A percentile compares a stretch with the other conserved stretches of the same genome.
Conservation (phyloP, 176 grass and related monocot species). For the Avena atlantica region DNA sequence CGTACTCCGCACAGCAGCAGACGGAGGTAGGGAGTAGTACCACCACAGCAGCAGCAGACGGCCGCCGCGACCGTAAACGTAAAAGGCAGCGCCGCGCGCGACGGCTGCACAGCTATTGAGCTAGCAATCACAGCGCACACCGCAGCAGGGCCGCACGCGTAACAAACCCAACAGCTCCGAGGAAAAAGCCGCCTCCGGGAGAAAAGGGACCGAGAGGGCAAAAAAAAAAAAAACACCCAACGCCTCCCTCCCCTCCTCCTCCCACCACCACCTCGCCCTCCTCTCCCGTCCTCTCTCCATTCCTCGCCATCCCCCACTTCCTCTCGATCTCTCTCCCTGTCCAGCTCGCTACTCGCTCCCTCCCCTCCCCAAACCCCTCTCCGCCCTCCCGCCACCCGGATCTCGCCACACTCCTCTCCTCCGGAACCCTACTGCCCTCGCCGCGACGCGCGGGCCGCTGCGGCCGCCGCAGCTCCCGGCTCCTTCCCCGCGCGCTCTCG, state of each 20-base stretch:
- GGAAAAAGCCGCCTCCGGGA: neutral
- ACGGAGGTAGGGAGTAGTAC: too few relatives aligned
- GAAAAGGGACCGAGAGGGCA: neutral
- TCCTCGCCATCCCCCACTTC: neutral
- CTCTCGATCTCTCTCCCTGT: constrained; percentile 13
- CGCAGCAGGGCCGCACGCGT: constrained; percentile 31
- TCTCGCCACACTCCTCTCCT: neutral
- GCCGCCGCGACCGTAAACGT: neutral
- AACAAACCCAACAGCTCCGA: neutral
- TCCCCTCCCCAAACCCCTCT: constrained; percentile 4
- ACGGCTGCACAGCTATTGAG: neutral
- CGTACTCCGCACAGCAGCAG: neutral
- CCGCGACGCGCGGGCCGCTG: neutral
- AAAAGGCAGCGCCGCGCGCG: neutral
- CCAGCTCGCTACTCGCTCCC: neutral
- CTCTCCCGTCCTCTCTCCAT: neutral
- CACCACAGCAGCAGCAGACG: neutral
- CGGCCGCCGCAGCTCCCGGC: neutral
- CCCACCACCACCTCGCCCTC: neutral
- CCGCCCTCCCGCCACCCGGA: neutral
- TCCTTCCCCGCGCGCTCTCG: neutral
- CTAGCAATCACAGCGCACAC: too few relatives aligned
- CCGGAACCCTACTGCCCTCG: neutral
- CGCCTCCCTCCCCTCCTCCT: neutral
- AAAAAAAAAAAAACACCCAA: neutral